These are phyloP conservation scores for Hyaloscypha bicolor DNA, from an alignment of 495 filamentous ascomycete genomes.

Conservation along the genomic window DNA sequence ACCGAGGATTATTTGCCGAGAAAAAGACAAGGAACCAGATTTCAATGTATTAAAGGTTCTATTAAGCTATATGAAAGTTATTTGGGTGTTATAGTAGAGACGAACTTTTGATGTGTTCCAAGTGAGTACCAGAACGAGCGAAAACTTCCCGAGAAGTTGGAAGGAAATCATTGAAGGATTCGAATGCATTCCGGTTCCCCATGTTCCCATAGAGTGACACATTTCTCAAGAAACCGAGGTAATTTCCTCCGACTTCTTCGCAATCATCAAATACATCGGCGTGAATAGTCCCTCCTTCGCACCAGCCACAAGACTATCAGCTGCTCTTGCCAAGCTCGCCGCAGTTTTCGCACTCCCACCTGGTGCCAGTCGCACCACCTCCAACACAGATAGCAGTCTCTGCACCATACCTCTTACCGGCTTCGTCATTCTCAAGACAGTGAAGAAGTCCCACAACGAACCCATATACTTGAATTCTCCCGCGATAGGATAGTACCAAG, in stretches of 20 bases:
- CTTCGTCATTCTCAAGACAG: constrained; percentile 89
- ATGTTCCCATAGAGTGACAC: too few relatives aligned
- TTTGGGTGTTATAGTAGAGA: too few relatives aligned
- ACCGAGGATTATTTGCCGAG: too few relatives aligned
- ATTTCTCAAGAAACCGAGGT: too few relatives aligned
- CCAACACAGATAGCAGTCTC: constrained; percentile 75
- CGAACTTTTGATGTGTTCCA: too few relatives aligned
- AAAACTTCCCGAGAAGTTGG: too few relatives aligned
- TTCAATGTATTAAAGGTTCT: too few relatives aligned
- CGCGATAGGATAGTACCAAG: constrained; percentile 95
- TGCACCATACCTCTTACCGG: constrained; percentile 75
- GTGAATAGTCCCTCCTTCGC: constrained; percentile 93
- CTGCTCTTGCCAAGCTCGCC: constrained; percentile 81
- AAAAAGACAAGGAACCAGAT: too few relatives aligned
- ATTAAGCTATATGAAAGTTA: too few relatives aligned
- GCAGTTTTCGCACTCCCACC: constrained; percentile 91
- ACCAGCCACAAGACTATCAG: constrained; percentile 85
- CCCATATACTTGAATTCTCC: constrained; percentile 78
- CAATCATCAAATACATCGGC: constrained; percentile 99
- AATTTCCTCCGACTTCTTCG: constrained; percentile 66
- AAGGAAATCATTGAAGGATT: too few relatives aligned
- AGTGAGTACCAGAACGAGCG: too few relatives aligned
- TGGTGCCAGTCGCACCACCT: constrained; percentile 74
- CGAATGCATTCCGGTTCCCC: too few relatives aligned
- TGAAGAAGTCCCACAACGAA: constrained; percentile 76